Percentiles rank a stretch among this genome's conserved stretches.
phyloP scores from a whole-genome alignment of 352 stramenopile species.

The Globisporangium acanthophoron region DNA sequence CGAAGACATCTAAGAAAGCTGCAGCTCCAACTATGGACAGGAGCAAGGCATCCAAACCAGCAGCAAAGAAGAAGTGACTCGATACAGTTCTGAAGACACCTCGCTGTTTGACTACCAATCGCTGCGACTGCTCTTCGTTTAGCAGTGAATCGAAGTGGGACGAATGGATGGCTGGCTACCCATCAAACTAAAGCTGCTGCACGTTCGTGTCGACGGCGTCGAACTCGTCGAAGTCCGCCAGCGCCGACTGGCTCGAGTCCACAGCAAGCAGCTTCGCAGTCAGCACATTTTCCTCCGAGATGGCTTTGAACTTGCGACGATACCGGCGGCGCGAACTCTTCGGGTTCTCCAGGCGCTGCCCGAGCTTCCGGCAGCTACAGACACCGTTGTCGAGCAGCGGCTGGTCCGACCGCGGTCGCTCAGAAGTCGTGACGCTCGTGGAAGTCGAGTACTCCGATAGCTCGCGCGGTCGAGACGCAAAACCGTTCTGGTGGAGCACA shows the following conservation, averaged over 20 bases:
- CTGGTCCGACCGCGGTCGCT: neutral
- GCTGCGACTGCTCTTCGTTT: neutral
- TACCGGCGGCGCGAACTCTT: conserved; percentile 12
- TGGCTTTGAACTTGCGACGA: conserved; percentile 17
- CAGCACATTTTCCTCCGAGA: conserved; percentile 21
- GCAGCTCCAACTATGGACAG: neutral
- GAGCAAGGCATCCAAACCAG: neutral
- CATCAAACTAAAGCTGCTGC: neutral
- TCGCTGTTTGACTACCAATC: no score
- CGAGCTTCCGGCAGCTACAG: conserved; percentile 24
- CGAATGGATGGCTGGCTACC: neutral
- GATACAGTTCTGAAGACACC: neutral
- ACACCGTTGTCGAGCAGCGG: neutral
- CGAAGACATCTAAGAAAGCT: neutral
- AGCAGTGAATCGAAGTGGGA: neutral
- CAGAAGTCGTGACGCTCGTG: conserved; percentile 3
- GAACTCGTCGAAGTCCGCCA: conserved; percentile 10
- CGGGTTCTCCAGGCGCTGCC: conserved; percentile 21
- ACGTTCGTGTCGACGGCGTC: conserved; percentile 5
- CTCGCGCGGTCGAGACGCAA: neutral
- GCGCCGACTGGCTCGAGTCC: conserved; percentile 2
- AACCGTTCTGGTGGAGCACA: neutral
- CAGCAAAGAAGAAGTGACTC: conserved; percentile 4
- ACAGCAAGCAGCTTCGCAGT: conserved; percentile 28
- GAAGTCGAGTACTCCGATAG: neutral